Evolutionary conservation across 1,284 basidiomycete species (phyloP), one percentile per base, ranked within the genome.

Genomic region (Takashimella koratensis): DNA sequence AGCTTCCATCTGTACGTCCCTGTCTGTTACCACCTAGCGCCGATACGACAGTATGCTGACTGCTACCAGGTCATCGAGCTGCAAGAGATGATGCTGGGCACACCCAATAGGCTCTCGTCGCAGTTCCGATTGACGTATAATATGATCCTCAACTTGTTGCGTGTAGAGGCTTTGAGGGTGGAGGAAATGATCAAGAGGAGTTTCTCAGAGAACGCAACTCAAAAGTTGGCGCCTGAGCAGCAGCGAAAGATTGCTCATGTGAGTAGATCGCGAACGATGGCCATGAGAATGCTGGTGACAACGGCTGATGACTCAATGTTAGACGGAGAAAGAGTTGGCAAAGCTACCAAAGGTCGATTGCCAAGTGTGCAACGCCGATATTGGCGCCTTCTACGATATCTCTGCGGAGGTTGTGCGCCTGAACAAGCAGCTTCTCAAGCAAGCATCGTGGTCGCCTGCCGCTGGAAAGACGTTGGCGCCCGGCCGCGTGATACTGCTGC

Each of bases 151-250:
- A 99, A 99, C 71, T 77, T 99, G 42, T 81, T 99, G 16, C 86
- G 96, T 25, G 95, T 98, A 6, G 96, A 99, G 71, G 93, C 96
- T 2, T 80, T 99, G 30, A 83, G 87, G 59, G 96, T 99, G 6
- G 96, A 99, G 70, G 96, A 98, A 74, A 98, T 99, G 96, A 98
- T 99, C 75, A 98, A 98, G 76, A 83, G 96, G 36, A 94, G 90
- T 70, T 98, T 99, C 76, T 98, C 95, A 3, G 96, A 99, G 78
- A 98, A 98, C 67, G 86, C 93, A 0, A 88, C 94, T 0, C 96
- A 99, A 68, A 83, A 86, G 49, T 79, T 98, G 51, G 79, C 97
- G 20, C 96, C 96, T 1, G 91, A 97, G 53, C 91, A 98, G 62
- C 91, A 98, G 75, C 84, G 86, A 69, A 84, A 88, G 71, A 87